Conservation (phyloP, 768 basidiomycete genomes). For the Psilocybe cubensis region DNA sequence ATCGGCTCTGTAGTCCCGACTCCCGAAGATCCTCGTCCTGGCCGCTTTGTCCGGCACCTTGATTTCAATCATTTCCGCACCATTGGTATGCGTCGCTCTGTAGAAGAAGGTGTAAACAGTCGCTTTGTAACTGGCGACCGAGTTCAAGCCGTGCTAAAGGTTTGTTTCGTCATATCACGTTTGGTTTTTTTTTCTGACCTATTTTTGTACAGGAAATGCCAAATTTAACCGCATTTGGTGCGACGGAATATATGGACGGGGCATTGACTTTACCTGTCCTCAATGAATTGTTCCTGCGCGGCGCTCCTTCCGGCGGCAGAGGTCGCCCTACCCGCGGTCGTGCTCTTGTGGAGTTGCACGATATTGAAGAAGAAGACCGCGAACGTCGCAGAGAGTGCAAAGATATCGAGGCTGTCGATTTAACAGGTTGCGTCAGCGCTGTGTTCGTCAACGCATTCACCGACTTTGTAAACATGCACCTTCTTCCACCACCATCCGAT, state of each 20-base stretch:
- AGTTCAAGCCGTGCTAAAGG: slow-evolving; percentile 78
- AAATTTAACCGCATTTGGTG: slow-evolving; percentile 86
- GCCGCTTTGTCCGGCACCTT: slow-evolving; percentile 82
- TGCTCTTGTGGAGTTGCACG: slow-evolving; percentile 48
- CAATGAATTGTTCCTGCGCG: slow-evolving; percentile 89
- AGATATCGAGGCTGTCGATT: slow-evolving; percentile 86
- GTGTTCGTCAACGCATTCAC: slow-evolving; percentile 87
- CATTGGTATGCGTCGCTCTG: slow-evolving; percentile 91
- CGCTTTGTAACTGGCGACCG: slow-evolving; percentile 94
- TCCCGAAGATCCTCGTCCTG: slow-evolving; percentile 71
- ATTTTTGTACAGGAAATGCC: slow-evolving; percentile 72
- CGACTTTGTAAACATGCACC: slow-evolving; percentile 77
- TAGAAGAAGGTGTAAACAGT: slow-evolving; percentile 86
- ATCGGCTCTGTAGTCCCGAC: slow-evolving; percentile 56
- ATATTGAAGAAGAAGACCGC: slow-evolving; percentile 76
- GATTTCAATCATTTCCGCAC: slow-evolving; percentile 98
- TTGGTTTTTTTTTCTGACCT: slow-evolving; percentile 1
- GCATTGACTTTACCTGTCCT: slow-evolving; percentile 85
- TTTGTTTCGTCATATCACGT: slow-evolving; percentile 31
- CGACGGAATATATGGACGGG: slow-evolving; percentile 98
- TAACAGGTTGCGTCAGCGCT: slow-evolving; percentile 93
- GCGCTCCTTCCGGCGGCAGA: slow-evolving; percentile 68
- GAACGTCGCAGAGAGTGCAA: slow-evolving; percentile 74
- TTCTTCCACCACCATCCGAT: slow-evolving; percentile 46
- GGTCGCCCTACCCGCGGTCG: slow-evolving; percentile 74